These are phyloP conservation scores for Parathielavia appendiculata DNA, from an alignment of 495 filamentous ascomycete genomes.

Conservation along the genomic window DNA sequence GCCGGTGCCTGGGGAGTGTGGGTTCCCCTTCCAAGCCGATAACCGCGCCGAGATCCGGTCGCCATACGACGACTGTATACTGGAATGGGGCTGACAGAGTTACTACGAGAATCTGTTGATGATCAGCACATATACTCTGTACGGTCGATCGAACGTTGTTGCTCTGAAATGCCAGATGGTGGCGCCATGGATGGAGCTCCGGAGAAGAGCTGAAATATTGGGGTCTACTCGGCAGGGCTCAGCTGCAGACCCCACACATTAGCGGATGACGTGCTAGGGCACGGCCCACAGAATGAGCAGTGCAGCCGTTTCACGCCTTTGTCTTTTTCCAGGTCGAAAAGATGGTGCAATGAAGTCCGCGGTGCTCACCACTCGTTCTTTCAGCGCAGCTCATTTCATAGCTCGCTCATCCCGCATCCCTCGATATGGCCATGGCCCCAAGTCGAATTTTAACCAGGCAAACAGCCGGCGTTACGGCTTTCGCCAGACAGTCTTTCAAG, in stretches of 20 bases:
- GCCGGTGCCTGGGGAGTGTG: too few species aligned
- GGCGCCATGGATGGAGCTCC: not conserved
- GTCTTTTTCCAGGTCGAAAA: not conserved
- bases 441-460: conserved; percentile 9
- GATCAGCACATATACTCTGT: too few species aligned
- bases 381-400: not conserved
- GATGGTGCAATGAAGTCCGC: too few species aligned
- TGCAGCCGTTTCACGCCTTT: not conserved
- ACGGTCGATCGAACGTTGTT: too few species aligned
- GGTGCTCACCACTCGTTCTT: not conserved
- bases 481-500: not conserved
- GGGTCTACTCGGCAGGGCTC: too few species aligned
- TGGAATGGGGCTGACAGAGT: too few species aligned
- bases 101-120: too few species aligned
- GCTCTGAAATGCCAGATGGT: not conserved
- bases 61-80: too few species aligned
- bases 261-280: not conserved
- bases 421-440: conserved; percentile 9
- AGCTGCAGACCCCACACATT: not conserved
- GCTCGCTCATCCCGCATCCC: not conserved
- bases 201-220: too few species aligned
- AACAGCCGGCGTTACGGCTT: conserved; percentile 6
- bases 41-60: too few species aligned
- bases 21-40: too few species aligned
- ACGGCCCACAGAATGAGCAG: not conserved